A percentile compares a stretch with the other conserved stretches of the same genome.
Evolutionary conservation across 1,284 basidiomycete species (phyloP).

Genomic region (Ceratobasidium sp.): DNA sequence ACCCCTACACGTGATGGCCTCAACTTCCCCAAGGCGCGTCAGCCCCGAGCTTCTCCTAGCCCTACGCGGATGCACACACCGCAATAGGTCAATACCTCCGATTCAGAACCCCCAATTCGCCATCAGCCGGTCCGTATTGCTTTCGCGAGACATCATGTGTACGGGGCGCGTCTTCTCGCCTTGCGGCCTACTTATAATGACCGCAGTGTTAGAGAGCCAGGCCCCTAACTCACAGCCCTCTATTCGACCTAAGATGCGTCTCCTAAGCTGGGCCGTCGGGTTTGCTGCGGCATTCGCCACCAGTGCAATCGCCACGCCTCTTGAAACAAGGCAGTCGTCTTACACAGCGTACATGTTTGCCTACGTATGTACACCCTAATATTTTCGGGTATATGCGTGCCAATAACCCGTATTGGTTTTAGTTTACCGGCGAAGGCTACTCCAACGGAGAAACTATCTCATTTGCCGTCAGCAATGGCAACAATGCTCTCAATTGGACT

Average conservation of each 20-base stretch:
- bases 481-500: constrained; percentile 33
- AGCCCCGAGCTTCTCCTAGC: constrained; percentile 9
- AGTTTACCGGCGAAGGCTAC: constrained; percentile 36
- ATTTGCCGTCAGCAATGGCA: constrained; percentile 39
- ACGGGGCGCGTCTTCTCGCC: neutral
- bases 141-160: neutral
- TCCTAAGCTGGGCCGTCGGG: neutral
- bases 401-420: neutral
- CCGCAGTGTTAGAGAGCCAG: neutral
- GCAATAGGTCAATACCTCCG: constrained; percentile 23
- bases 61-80: constrained; percentile 2
- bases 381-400: neutral
- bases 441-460: constrained; percentile 37
- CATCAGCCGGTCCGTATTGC: neutral
- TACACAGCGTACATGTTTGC: constrained; percentile 37
- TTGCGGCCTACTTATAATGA: constrained; percentile 10
- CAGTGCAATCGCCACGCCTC: neutral
- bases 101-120: neutral
- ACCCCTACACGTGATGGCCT: constrained; percentile 19
- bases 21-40: constrained; percentile 1
- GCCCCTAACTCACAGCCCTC: neutral
- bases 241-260: constrained; percentile 10
- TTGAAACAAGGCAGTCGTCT: constrained; percentile 15
- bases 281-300: neutral
- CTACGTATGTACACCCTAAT: constrained; percentile 2